Evolutionary conservation across 768 basidiomycete genomes (phyloP), one percentile per base, ranked within the genome.

Genomic region (Clitopilus hobsonii): DNA sequence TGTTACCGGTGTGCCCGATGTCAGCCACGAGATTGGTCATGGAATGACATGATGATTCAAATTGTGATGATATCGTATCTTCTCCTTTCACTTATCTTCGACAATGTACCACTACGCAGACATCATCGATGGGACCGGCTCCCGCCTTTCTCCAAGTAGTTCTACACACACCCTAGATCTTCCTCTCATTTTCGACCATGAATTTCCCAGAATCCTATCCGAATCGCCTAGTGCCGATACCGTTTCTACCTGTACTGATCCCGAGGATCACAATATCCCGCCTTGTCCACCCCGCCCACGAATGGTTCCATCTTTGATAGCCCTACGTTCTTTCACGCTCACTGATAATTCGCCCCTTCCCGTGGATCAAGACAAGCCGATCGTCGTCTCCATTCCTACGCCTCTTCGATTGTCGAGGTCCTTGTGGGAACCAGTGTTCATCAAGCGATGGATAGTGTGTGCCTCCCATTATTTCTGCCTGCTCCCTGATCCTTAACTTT

Each of bases 401-500:
- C 52, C 54, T 45, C 55, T 58, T 2, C 41, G 61, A 51, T 51
- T 60, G 52, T 56, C 23, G 18, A 52, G 55, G 23, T 22, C 58
- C 29, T 8, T 56, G 25, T 29, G 57, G 26, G 56, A 60, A 26
- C 56, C 61, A 16, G 24, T 60, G 11, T 57, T 54, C 38, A 54
- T 62, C 32, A 54, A 60, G 5, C 49, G 52, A 52, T 62, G 61
- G 61, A 29, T 58, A 48, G 61, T 62, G 36, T 51, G 56, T 57
- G 6, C 51, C 13, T 20, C 1, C 11, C 7, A 16, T 32, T 3
- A 56, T 45, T 45, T 48, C 13, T 14, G 36, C 16, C 38, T 8
- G 24, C 13, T 32, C 29, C 24, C 10, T 10, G 16, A 14, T n/a
- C n/a, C n/a, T 30, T 54, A 7, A 58, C 11, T 7, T 16, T 6